Percentiles rank a stretch among this genome's conserved stretches.
These are phyloP conservation scores for Trichoderma harzianum DNA, from an alignment of 2,329 filamentous ascomycete species.

Conservation along the genomic window DNA sequence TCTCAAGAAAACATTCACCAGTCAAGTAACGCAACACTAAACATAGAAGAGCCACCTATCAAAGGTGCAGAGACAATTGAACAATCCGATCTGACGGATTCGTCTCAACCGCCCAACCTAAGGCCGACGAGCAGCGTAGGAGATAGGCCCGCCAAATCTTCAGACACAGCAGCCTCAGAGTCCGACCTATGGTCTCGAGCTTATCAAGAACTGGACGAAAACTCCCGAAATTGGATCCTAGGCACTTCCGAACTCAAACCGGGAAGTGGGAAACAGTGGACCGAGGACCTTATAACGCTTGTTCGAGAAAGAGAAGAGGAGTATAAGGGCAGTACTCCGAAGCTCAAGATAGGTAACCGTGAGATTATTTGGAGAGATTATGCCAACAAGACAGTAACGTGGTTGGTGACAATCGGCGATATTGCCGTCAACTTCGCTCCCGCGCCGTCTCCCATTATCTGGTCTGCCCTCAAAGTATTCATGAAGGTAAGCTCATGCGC, in stretches of 20 bases:
- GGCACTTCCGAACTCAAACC: neutral
- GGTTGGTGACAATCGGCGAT: neutral
- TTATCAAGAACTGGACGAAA: neutral
- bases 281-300: neutral
- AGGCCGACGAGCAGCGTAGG: neutral
- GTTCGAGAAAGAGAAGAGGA: neutral
- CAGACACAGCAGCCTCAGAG: neutral
- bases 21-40: neutral
- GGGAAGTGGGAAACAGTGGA: neutral
- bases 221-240: neutral
- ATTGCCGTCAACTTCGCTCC: neutral
- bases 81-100: neutral
- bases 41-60: neutral
- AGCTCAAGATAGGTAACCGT: neutral
- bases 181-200: neutral
- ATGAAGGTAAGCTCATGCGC: neutral
- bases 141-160: neutral
- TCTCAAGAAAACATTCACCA: neutral
- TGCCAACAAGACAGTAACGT: neutral
- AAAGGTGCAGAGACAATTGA: neutral
- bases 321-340: neutral
- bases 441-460: neutral
- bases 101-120: neutral
- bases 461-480: neutral
- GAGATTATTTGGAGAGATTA: neutral